Evolutionary conservation across 805 yeast genomes (phyloP), one percentile per base, ranked within the genome.

Genomic region (Tetrapisispora fleetii): DNA sequence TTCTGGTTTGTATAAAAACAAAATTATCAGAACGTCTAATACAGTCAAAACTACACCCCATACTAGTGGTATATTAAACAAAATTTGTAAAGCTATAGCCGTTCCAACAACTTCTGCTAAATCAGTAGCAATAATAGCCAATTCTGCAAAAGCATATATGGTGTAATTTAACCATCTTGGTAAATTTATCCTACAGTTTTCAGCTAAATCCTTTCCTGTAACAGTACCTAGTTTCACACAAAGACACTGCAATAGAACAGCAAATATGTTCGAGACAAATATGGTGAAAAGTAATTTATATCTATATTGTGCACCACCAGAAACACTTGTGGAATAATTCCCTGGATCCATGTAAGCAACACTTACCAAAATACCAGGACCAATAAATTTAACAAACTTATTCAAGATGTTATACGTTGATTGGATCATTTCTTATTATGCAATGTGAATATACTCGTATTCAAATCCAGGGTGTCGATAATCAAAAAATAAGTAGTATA

Each of bases 281-380:
- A 93, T 76, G 17, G 89, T 79, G 63, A 88, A 89, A 27, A 91
- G 67, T 42, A 90, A 70, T 50, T 84, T 79, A 63, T 82, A 91
- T 59, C 83, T 79, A 63, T 83, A 85, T 40, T 85, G 83, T 8
- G 95, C 85, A 28, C 95, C 95, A 2, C 95, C 93, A 2, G 93
- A 84, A 16, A 91, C 96, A 38, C 93, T 93, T 1, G 97, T 87
- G 13, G 96, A 85, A 67, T 91, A 91, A 66, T 93, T 91, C 2
- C 99, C 99, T 0, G 99, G 98, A 60, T 91, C 98, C 88, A 93
- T 87, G 60, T 90, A 93, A 0, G 97, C 95, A 40, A 91, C 96
- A n/a, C 89, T 76, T 18, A 91, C 95, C 95, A 91, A 79, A 41
- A 93, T 72, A 0, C 99, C 98, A 0, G 98, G 98, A 0, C 98